Conservation (phyloP, 345 rosid genomes). For the Clausena lansium region DNA sequence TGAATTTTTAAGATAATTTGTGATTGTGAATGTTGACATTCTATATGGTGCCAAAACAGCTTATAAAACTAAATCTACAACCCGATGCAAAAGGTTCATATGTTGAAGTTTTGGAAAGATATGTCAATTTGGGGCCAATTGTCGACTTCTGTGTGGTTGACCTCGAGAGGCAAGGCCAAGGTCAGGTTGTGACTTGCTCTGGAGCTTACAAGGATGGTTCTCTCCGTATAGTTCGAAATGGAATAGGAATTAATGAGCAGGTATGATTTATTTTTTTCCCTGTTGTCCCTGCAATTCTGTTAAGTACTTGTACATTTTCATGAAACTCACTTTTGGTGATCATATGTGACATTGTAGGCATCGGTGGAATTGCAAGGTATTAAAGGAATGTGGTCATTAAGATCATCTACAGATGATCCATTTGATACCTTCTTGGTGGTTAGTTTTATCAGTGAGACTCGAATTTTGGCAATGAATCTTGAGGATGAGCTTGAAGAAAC, state of each 20-base stretch:
- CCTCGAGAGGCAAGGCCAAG: slow-evolving; percentile 99
- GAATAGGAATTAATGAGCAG: slow-evolving; percentile 98
- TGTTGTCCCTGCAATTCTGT: slow-evolving; percentile 2
- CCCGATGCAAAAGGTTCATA: slow-evolving; percentile 91
- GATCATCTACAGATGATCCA: slow-evolving; percentile 84
- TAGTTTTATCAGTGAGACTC: slow-evolving; percentile 91
- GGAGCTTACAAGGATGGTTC: slow-evolving; percentile 99
- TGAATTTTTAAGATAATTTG: slow-evolving; percentile 8
- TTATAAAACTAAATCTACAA: slow-evolving; percentile 74
- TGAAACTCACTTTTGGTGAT: slow-evolving; percentile 9
- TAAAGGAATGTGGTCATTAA: slow-evolving; percentile 98
- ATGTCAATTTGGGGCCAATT: slow-evolving; percentile 94
- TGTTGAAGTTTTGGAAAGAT: slow-evolving; percentile 80
- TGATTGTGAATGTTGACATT: neutral
- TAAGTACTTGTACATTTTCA: slow-evolving; percentile 1
- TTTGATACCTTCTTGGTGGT: slow-evolving; percentile 91
- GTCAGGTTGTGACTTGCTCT: slow-evolving; percentile 97
- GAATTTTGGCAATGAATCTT: slow-evolving; percentile 88
- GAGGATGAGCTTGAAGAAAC: slow-evolving; percentile 97
- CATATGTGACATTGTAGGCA: slow-evolving; percentile 49
- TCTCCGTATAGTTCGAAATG: slow-evolving; percentile 90
- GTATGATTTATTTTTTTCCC: slow-evolving; percentile 31
- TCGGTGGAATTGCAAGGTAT: slow-evolving; percentile 98
- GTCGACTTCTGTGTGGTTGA: slow-evolving; percentile 92
- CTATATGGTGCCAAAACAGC: slow-evolving; percentile 44